Percentiles rank a stretch among this genome's conserved stretches.
These are phyloP conservation scores for Aspergillus proliferans DNA, from an alignment of 2,329 filamentous ascomycete genomes.

Conservation along the genomic window DNA sequence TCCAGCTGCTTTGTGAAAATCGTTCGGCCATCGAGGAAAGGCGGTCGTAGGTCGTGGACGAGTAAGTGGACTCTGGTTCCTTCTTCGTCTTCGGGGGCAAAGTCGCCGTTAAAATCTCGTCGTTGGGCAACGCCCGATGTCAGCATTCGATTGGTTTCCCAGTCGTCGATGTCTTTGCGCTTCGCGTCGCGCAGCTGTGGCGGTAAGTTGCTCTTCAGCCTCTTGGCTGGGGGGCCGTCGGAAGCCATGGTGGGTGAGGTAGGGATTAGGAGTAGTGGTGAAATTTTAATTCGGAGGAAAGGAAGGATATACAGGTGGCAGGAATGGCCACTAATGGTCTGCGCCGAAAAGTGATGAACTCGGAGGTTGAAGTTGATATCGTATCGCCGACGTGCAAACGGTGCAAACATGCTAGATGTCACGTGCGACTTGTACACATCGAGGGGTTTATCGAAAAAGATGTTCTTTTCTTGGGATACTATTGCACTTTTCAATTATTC, in stretches of 20 bases:
- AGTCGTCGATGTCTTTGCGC: constrained; percentile 91
- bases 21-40: constrained; percentile 88
- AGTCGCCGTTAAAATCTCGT: constrained; percentile 72
- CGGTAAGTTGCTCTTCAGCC: constrained; percentile 33
- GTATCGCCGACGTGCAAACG: constrained; percentile 18
- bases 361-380: constrained; percentile 5
- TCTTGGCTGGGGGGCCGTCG: constrained; percentile 34
- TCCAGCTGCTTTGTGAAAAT: constrained; percentile 97
- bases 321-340: constrained; percentile 1
- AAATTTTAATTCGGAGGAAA: not conserved
- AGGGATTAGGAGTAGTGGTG: not conserved
- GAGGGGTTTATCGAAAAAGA: not conserved
- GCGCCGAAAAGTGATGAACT: not conserved
- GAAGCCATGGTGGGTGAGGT: constrained; percentile 23
- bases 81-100: constrained; percentile 79
- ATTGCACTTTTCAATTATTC: no score
- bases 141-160: constrained; percentile 98
- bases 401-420: constrained; percentile 21
- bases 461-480: no score
- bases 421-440: not conserved
- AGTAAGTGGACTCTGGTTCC: constrained; percentile 81
- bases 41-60: constrained; percentile 87
- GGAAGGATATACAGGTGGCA: not conserved
- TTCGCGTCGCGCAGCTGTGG: constrained; percentile 46
- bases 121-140: constrained; percentile 92